A percentile compares a stretch with the other conserved stretches of the same genome.
Evolutionary conservation across 139 green algal genomes (phyloP).

Genomic region (Micromonas commoda): DNA sequence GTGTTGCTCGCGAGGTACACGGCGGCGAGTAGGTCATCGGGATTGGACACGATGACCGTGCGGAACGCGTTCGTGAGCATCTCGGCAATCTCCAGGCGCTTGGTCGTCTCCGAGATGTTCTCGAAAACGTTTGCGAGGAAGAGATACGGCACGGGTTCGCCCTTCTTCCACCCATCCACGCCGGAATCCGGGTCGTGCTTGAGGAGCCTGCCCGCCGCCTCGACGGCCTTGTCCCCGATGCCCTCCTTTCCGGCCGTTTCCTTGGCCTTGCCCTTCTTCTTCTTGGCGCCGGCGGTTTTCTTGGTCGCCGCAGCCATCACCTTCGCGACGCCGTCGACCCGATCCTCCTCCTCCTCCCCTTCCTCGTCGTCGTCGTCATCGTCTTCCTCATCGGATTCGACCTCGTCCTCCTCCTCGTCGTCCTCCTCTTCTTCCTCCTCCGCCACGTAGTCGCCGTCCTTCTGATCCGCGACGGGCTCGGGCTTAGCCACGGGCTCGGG

Average conservation of each 20-base stretch:
- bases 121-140: slow-evolving; percentile 31
- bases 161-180: slow-evolving; percentile 25
- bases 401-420: slow-evolving; percentile 1
- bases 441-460: neutral
- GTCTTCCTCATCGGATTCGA: neutral
- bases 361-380: neutral
- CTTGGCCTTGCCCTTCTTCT: slow-evolving; percentile 7
- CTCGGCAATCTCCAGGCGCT: slow-evolving; percentile 32
- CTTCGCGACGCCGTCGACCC: neutral
- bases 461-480: neutral
- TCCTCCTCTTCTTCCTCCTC: slow-evolving; percentile 10
- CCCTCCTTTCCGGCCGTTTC: neutral
- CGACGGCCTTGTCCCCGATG: slow-evolving; percentile 17
- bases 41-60: slow-evolving; percentile 19
- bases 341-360: slow-evolving; percentile 17
- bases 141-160: slow-evolving; percentile 29
- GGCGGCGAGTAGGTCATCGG: slow-evolving; percentile 29
- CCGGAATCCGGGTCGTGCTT: neutral
- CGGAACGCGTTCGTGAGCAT: slow-evolving; percentile 34
- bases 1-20: slow-evolving; percentile 53
- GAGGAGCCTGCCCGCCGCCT: neutral
- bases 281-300: neutral
- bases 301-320: neutral
- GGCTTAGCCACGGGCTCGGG: neutral
- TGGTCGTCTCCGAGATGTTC: slow-evolving; percentile 28